Base-by-base conservation (phyloP, 140 eudicot species). In the Erigeron philadelphicus region DNA sequence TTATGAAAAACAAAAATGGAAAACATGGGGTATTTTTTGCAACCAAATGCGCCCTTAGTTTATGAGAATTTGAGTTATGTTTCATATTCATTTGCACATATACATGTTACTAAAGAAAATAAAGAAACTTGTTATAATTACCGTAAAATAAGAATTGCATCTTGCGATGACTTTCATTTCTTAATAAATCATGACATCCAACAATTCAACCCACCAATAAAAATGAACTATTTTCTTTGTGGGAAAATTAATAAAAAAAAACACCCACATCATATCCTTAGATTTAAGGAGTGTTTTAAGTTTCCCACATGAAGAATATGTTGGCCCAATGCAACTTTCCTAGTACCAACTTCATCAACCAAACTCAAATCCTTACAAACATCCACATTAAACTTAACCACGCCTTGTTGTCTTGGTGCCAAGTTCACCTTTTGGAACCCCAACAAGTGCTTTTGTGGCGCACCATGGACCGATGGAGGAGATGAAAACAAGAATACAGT, bases 401-500 rank as follows among this genome's bases (percentile, higher is more conserved):
- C 31, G 47, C 80, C 85, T 74, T 83, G 86, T 62, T 72, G 79
- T 11, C 80, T 72, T 13, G 96, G 82, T 7, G 25, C 78, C 95
- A 94, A 72, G 55, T 75, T 69, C 56, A 94, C 80, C 95, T 89
- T 94, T 47, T 87, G 76, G 74, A 89, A 94, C 44, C 85, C 95
- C 68, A 94, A 2, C 80, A 94, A 57, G n/a, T 94, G 97, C 81
- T 94, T 94, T 61, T 72, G 90, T 0, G 99, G 95, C n/a, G 99
- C 78, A 47, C 85, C 86, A 54, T 94, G 95, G 64, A 87, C 86
- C 1, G 81, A 54, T 3, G 99, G 99, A 3, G 99, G 97, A 2
- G 81, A 83, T 0, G 89, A 81, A 46, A 83, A 94, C 79, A 94
- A 80, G 61, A 94, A 84, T 17, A 94, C 88, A 0, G 99, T 87